Base-by-base conservation (phyloP, 2,329 filamentous ascomycete species). In the Botrytis cinerea region DNA sequence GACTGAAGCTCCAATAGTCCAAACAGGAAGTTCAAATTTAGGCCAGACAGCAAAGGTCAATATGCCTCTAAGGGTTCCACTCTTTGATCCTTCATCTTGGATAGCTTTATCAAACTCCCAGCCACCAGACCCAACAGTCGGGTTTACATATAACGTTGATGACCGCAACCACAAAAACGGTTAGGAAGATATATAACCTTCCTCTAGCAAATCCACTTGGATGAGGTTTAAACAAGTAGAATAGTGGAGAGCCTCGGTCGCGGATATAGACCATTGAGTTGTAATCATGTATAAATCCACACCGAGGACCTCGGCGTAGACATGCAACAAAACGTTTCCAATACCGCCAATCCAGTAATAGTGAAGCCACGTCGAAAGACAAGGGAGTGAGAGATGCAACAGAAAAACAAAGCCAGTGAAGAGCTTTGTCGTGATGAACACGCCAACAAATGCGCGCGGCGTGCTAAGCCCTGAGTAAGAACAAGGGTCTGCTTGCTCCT, bases 201-300 rank as follows among this genome's bases (percentile, higher is more conserved):
- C 45, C 14, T 51, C 14, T 51, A n/a, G 22, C 45, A 51, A 63
- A 40, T 67, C 63, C 63, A 67, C 63, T 67, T 18, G 32, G 63
- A 51, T 40, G 45, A 51, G 32, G 22, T n/a, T 32, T 6, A 20
- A 38, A 40, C 22, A 22, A 35, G 28, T 25, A 7, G 45, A 66
- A 67, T 18, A 54, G 64, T 68, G 64, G 64, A 40, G 64, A 68
- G 64, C 64, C 46, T 68, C 64, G 64, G 64, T 54, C 63, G 16
- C 12, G 45, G 46, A 38, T 20, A 51, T 51, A 51, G 45, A 54
- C 16, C 9, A 67, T n/a, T 67, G 22, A 46, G 32, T 40, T 54
- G 48, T 68, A 57, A 68, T 68, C 48, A 6, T 54, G 9, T 57
- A 54, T 40, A 54, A 28, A 68, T 40, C 22, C 46, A 68, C 46